Evolutionary conservation across 352 stramenopile species (phyloP), one percentile per base, ranked within the genome.

Genomic region (Phytophthora uliginosa): DNA sequence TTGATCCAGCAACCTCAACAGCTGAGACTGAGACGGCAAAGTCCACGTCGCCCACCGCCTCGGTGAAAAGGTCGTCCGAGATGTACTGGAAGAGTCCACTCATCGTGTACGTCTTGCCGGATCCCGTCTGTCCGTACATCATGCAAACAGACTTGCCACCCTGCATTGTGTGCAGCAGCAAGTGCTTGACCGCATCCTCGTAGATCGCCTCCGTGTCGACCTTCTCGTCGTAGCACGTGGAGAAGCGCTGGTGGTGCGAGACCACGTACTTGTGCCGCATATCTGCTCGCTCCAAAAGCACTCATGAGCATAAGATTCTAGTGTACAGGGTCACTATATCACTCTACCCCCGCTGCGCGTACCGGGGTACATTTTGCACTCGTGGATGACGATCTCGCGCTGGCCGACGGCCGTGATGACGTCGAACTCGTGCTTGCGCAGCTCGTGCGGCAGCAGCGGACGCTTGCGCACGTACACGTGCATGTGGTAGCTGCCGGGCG

Each of bases 181-280:
- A 72, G 28, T 89, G 82, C 67, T 89, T 84, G 47, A 77, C 80
- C 13, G 92, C 76, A 18, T 93, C 79, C 7, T 73, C 73, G 61
- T 93, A 98, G 34, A 97, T 80, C 7, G 84, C 84, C 72, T 96
- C 90, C 24, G 94, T 95, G 38, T 85, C 78, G 9, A 84, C 79
- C 13, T 81, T 74, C 40, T 96, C 86, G 57, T 93, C 81, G 76
- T 97, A 96, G 63, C 81, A 88, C 33, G 81, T 86, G 26, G 88
- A 95, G 64, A 92, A 95, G 26, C 77, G 78, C 70, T 94, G 94
- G 42, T 83, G 73, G 64, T 89, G 87, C 20, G 80, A 90, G 33
- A 93, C 89, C 57, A 97, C 83, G 60, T 92, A 92, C 86, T 96
- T 96, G 72, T 94, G 87, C 38, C 84, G 84, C 92, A 98, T 98